Conservation (phyloP, 768 basidiomycete species). For the Amyloporia xantha region DNA sequence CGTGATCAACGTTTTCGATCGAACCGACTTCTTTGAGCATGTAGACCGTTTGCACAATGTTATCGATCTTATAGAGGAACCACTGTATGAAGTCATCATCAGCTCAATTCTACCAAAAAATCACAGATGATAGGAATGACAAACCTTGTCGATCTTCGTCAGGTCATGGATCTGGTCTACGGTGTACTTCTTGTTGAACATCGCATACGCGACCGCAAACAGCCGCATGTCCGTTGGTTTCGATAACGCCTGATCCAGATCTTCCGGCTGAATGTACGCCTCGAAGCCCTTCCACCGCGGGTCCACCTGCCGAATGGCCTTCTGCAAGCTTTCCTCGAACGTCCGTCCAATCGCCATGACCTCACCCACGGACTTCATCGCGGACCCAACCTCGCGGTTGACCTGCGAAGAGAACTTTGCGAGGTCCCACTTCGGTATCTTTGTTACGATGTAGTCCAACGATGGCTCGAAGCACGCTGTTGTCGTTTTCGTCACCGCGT, state of each 20-base stretch:
- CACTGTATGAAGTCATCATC: conserved; percentile 43
- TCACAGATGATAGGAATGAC: too few relatives aligned
- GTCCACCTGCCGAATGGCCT: conserved; percentile 96
- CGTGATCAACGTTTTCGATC: conserved; percentile 60
- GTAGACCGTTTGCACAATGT: conserved; percentile 87
- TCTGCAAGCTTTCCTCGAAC: conserved; percentile 97
- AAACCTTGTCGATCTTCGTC: conserved; percentile 96
- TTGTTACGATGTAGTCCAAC: conserved; percentile 97
- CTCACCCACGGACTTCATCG: conserved; percentile 99
- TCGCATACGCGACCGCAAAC: conserved; percentile 96
- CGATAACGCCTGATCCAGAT: conserved; percentile 71
- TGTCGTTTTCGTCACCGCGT: conserved; percentile 98
- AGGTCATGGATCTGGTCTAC: conserved; percentile 88
- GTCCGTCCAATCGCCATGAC: conserved; percentile 99
- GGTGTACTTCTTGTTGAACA: conserved; percentile 88
- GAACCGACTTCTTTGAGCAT: conserved; percentile 64
- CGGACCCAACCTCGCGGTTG: conserved; percentile 88
- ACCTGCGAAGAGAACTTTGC: conserved; percentile 94
- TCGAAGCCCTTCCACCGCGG: conserved; percentile 97
- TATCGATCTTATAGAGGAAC: conserved; percentile 99
- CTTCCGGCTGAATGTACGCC: conserved; percentile 83
- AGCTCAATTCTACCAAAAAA: too few relatives aligned
- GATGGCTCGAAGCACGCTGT: conserved; percentile 99
- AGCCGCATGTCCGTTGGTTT: conserved; percentile 92
- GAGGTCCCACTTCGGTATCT: conserved; percentile 99